Evolutionary conservation across 2,329 filamentous ascomycete genomes (phyloP).

Genomic region (Verticillium longisporum): DNA sequence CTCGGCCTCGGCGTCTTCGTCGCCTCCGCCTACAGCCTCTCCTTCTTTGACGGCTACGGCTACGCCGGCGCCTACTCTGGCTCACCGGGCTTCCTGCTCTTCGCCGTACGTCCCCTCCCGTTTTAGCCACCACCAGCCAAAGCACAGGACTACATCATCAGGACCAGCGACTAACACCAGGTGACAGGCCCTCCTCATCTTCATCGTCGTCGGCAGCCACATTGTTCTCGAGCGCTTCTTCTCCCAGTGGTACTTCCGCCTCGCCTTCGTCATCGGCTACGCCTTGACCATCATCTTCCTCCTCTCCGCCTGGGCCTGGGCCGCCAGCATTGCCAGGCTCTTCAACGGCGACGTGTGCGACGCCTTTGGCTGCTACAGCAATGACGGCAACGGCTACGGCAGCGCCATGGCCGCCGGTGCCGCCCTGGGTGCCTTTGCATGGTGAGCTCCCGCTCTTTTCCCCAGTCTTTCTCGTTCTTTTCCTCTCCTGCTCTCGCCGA

Average conservation of each 20-base stretch:
- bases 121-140: background rate
- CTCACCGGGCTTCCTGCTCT: slow-evolving; percentile 36
- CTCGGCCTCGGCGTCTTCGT: slow-evolving; percentile 32
- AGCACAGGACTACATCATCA: too few species aligned
- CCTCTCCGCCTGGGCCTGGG: slow-evolving; percentile 35
- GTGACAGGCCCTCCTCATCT: slow-evolving; percentile 30
- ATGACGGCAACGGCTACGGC: slow-evolving; percentile 12
- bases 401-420: slow-evolving; percentile 29
- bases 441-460: slow-evolving; percentile 18
- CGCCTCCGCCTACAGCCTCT: slow-evolving; percentile 28
- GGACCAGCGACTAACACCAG: background rate
- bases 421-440: slow-evolving; percentile 32
- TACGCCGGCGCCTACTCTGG: slow-evolving; percentile 20
- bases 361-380: slow-evolving; percentile 14
- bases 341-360: slow-evolving; percentile 13
- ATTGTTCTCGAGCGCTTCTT: slow-evolving; percentile 27
- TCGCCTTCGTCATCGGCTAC: slow-evolving; percentile 27
- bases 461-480: background rate
- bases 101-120: slow-evolving; percentile 29
- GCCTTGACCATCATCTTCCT: slow-evolving; percentile 34
- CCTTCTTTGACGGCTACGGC: background rate
- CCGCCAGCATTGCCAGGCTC: slow-evolving; percentile 24
- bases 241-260: slow-evolving; percentile 29
- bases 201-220: slow-evolving; percentile 30
- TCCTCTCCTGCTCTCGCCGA: too few species aligned